Base-by-base conservation (phyloP, 2,329 filamentous ascomycete genomes). In the Coniochaeta sp. region DNA sequence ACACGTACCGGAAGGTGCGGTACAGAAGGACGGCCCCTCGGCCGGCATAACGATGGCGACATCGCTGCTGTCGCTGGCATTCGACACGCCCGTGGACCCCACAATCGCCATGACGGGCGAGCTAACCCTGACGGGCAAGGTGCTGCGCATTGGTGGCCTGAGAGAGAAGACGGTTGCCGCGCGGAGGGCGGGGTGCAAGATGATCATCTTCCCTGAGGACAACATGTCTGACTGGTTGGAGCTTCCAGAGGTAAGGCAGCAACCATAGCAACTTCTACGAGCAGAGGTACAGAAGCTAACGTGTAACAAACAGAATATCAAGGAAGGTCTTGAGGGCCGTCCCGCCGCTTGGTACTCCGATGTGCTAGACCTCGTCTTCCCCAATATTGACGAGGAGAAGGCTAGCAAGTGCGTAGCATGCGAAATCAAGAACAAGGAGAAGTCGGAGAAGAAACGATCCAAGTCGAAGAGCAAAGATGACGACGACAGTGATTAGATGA, bases 1-100 rank as follows among this genome's bases (percentile, higher is more conserved):
- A 65, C 95, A 99, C 78, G 96, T 96, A 62, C 95, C 95, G 0
- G 95, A 99, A 73, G 95, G 95, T 6, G 95, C 95, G 9, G 93
- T 97, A 60, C 90, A 90, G 67, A 99, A 99, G 77, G 95, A 99
- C 71, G 95, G 89, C 0, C 90, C 90, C 5, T 93, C 89, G 56
- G 95, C 95, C 22, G 95, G 95, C 72, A 95, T 99, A 70, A 99
- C 95, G 7, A 99, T 99, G 95, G 89, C 95, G n/a, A 96, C 92
- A 7, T 92, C 90, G 61, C 76, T 99, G 68, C 80, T 99, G 58
- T 93, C 89, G 58, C 79, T 99, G 63, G 93, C 91, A 9, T 78
- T 98, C 43, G 86, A 96, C 66, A 82, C 83, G 54, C 82, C 88
- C 17, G 81, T 99, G 57, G 83, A 92, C 70, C 91, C 93, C 7